Evolutionary conservation across 169 alveolate species (phyloP).

Genomic region (Cyclospora cayetanensis): DNA sequence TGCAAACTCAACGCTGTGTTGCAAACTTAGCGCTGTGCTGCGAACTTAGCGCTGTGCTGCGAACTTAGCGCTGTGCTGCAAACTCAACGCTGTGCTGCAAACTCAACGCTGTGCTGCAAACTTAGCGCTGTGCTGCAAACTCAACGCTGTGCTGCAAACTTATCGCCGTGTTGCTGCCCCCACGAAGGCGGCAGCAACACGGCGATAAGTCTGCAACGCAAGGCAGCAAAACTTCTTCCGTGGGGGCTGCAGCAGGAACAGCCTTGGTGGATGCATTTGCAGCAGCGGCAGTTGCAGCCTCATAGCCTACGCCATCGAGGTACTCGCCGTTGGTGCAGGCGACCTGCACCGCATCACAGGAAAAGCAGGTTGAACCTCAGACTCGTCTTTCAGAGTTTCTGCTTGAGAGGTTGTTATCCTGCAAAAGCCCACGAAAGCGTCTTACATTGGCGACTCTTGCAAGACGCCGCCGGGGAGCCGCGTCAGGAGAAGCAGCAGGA

Average conservation of each 20-base stretch:
- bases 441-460: not conserved
- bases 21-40: too few species aligned
- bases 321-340: not conserved
- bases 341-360: slow-evolving; percentile 5
- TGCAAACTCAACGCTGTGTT: too few species aligned
- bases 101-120: too few species aligned
- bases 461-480: not conserved
- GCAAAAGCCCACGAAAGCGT: not conserved
- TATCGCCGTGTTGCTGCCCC: too few species aligned
- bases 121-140: too few species aligned
- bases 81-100: too few species aligned
- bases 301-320: not conserved
- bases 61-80: too few species aligned
- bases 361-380: not conserved
- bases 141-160: too few species aligned
- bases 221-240: not conserved
- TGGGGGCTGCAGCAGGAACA: not conserved
- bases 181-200: too few species aligned
- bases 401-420: not conserved
- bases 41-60: too few species aligned
- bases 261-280: not conserved
- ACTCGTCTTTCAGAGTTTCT: not conserved
- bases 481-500: not conserved
- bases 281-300: slow-evolving; percentile 15
- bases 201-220: too few species aligned